A percentile compares a stretch with the other conserved stretches of the same genome.
phyloP scores from a whole-genome alignment of 257 asterid genomes.

The Leptodermis oblonga region DNA sequence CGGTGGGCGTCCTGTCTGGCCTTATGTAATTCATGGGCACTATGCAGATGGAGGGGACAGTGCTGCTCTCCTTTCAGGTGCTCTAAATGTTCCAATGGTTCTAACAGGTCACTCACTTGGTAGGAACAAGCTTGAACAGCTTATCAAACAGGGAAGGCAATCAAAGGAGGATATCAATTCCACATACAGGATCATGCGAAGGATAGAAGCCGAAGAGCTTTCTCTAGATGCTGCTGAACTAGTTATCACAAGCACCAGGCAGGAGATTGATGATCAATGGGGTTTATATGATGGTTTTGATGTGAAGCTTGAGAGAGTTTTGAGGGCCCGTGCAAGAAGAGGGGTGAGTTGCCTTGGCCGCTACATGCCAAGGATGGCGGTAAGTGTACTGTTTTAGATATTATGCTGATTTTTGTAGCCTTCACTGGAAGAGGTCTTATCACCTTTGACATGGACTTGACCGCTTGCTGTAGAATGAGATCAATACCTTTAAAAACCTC shows the following conservation, averaged over 20 bases:
- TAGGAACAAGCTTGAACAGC: conserved; percentile 81
- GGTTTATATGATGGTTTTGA: conserved; percentile 86
- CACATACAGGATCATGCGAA: conserved; percentile 72
- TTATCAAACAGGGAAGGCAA: conserved; percentile 72
- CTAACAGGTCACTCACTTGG: conserved; percentile 83
- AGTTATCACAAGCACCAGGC: conserved; percentile 76
- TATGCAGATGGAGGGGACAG: conserved; percentile 92
- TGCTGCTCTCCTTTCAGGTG: conserved; percentile 83
- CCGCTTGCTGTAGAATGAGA: background rate
- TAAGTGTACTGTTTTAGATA: conserved; percentile 20
- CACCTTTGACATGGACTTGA: background rate
- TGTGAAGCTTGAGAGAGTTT: conserved; percentile 67
- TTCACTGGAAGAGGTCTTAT: background rate
- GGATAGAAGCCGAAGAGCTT: conserved; percentile 83
- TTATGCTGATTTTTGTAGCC: background rate
- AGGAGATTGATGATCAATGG: conserved; percentile 91
- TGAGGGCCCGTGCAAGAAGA: conserved; percentile 74
- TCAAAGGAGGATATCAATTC: conserved; percentile 84
- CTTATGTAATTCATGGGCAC: conserved; percentile 78
- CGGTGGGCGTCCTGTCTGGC: conserved; percentile 73
- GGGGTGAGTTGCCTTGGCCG: conserved; percentile 82
- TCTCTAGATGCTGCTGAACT: conserved; percentile 79
- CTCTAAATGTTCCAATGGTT: conserved; percentile 84
- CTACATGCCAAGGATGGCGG: conserved; percentile 90
- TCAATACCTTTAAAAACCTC: background rate